Evolutionary conservation across 257 asterid species (phyloP).

Genomic region (Salvia hispanica): DNA sequence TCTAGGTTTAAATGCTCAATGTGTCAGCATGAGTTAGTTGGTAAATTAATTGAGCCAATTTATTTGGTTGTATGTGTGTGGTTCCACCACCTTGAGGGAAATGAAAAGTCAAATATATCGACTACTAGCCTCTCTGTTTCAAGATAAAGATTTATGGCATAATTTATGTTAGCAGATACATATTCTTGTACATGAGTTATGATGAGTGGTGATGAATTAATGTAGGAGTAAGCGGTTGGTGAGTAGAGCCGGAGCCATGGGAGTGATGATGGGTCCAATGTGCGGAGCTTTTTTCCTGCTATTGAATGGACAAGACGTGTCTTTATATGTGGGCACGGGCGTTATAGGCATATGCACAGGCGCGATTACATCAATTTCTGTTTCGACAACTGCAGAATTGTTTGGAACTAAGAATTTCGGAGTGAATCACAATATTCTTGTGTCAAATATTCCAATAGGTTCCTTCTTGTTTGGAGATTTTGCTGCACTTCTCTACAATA

Average conservation of each 20-base stretch:
- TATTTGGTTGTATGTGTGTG: slow-evolving; percentile 9
- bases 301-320: slow-evolving; percentile 28
- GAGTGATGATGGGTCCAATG: slow-evolving; percentile 50
- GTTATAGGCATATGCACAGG: slow-evolving; percentile 65
- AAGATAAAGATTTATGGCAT: too few relatives aligned
- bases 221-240: slow-evolving; percentile 45
- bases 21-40: slow-evolving; percentile 30
- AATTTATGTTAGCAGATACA: not conserved
- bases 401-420: slow-evolving; percentile 68
- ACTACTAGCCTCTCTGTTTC: not conserved
- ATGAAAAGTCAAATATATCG: slow-evolving; percentile 27
- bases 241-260: slow-evolving; percentile 30
- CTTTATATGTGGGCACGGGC: slow-evolving; percentile 53
- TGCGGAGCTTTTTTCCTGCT: slow-evolving; percentile 60
- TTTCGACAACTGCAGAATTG: slow-evolving; percentile 56
- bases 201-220: not conserved
- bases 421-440: slow-evolving; percentile 67
- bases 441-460: slow-evolving; percentile 68
- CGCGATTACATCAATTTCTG: slow-evolving; percentile 63
- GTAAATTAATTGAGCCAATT: slow-evolving; percentile 35
- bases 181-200: too few relatives aligned
- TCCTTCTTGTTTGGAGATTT: slow-evolving; percentile 65
- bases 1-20: slow-evolving; percentile 26
- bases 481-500: slow-evolving; percentile 60
- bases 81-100: slow-evolving; percentile 1